Evolutionary conservation across 805 yeast species (phyloP).

Genomic region (Hanseniaspora jakobsenii): DNA sequence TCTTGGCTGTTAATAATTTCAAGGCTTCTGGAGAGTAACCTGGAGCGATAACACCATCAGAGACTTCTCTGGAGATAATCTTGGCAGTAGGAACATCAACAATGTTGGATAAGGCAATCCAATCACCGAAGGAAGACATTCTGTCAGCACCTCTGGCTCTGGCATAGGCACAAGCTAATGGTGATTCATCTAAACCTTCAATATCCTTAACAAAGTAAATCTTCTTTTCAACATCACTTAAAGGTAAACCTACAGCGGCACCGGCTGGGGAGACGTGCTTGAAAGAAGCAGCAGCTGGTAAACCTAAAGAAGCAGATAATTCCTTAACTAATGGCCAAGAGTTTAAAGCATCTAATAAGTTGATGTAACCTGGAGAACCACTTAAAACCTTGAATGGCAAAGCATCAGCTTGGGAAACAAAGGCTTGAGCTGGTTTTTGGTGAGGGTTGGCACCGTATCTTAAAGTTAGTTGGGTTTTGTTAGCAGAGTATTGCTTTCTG

Average conservation of each 20-base stretch:
- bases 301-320: slow-evolving; percentile 79
- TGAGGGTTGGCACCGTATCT: slow-evolving; percentile 99
- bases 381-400: slow-evolving; percentile 86
- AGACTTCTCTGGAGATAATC: slow-evolving; percentile 92
- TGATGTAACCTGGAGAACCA: slow-evolving; percentile 97
- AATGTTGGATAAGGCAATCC: slow-evolving; percentile 91
- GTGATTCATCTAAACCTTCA: slow-evolving; percentile 66
- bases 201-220: slow-evolving; percentile 90
- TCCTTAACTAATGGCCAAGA: slow-evolving; percentile 99
- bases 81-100: slow-evolving; percentile 94
- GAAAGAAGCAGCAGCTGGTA: slow-evolving; percentile 95
- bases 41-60: slow-evolving; percentile 98
- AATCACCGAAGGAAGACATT: slow-evolving; percentile 98
- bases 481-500: slow-evolving; percentile 93
- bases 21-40: slow-evolving; percentile 89
- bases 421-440: slow-evolving; percentile 98
- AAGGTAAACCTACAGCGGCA: slow-evolving; percentile 92
- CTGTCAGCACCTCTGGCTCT: slow-evolving; percentile 99
- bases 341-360: slow-evolving; percentile 89
- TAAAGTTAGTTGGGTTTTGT: slow-evolving; percentile 75
- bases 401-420: slow-evolving; percentile 66
- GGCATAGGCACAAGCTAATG: slow-evolving; percentile 95
- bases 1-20: slow-evolving; percentile 77
- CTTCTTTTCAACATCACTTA: slow-evolving; percentile 82
- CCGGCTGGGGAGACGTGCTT: slow-evolving; percentile 99